Evolutionary conservation across 345 rosid species (phyloP).

Genomic region (Salix exigua): DNA sequence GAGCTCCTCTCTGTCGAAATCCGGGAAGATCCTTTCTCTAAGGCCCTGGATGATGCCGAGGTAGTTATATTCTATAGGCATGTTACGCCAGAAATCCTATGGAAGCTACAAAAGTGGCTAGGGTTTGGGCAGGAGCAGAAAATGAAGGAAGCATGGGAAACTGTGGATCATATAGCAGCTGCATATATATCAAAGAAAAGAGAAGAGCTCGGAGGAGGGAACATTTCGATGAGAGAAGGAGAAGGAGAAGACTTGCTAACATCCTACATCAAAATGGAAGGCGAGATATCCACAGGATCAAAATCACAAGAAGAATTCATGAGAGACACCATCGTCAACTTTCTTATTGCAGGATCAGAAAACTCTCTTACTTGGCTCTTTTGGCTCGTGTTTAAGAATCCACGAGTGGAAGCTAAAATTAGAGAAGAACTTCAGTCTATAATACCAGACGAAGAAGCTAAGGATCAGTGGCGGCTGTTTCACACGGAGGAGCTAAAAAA

Average conservation of each 20-base stretch:
- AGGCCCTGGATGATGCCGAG: conserved; percentile 53
- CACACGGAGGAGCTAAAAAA: conserved; percentile 44
- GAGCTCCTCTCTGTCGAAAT: conserved; percentile 43
- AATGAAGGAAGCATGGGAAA: conserved; percentile 39
- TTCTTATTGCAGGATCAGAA: conserved; percentile 68
- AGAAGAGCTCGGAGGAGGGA: conserved; percentile 16
- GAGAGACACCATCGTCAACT: conserved; percentile 59
- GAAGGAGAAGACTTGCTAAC: conserved; percentile 46
- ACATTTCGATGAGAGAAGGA: not conserved
- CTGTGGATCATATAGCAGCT: conserved; percentile 31
- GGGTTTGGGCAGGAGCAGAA: conserved; percentile 57
- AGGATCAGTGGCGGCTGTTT: conserved; percentile 28
- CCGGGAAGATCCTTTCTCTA: conserved; percentile 37
- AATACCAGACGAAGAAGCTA: conserved; percentile 7
- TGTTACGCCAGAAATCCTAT: conserved; percentile 45
- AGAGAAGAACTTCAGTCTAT: conserved; percentile 34
- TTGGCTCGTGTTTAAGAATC: conserved; percentile 48
- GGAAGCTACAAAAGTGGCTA: conserved; percentile 59
- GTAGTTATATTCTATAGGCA: conserved; percentile 57
- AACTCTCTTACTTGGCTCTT: conserved; percentile 69
- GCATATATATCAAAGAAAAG: conserved; percentile 43
- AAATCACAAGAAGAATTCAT: conserved; percentile 42
- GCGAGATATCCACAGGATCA: conserved; percentile 4
- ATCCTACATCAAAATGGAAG: conserved; percentile 33
- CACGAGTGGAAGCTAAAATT: conserved; percentile 27